Conservation (phyloP, 2,329 filamentous ascomycete species). For the Trichophyton equinum region DNA sequence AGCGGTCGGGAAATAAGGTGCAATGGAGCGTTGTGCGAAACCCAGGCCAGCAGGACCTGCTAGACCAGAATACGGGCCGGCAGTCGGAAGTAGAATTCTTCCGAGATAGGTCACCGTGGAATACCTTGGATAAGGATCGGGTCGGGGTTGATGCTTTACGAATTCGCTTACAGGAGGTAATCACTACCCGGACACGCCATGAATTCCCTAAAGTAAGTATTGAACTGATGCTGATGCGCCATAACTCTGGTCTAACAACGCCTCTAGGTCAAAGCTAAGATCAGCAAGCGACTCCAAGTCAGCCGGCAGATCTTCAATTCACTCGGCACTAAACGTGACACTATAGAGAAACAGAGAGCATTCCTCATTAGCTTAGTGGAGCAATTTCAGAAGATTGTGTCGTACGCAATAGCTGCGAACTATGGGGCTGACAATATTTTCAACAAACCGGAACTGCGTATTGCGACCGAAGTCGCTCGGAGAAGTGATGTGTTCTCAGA, state of each 20-base stretch:
- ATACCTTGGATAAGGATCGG: constrained; percentile 22
- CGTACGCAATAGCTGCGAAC: constrained; percentile 14
- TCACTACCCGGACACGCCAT: constrained; percentile 30
- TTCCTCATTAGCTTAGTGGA: constrained; percentile 27
- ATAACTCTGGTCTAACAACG: constrained; percentile 6
- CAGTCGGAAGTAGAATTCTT: constrained; percentile 27
- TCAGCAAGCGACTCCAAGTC: constrained; percentile 21
- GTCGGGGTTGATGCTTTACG: constrained; percentile 33
- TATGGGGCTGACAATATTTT: constrained; percentile 28
- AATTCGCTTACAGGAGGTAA: constrained; percentile 30
- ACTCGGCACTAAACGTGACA: constrained; percentile 27
- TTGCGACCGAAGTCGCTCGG: constrained; percentile 25
- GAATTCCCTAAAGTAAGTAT: constrained; percentile 31
- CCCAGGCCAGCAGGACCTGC: constrained; percentile 20
- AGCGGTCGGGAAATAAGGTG: constrained; percentile 15
- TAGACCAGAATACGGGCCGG: constrained; percentile 16
- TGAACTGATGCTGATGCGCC: neutral
- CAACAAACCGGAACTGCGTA: constrained; percentile 19
- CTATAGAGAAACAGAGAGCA: constrained; percentile 24
- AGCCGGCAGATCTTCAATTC: constrained; percentile 18
- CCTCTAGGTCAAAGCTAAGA: constrained; percentile 27
- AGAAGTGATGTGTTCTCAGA: constrained; percentile 17
- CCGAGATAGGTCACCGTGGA: constrained; percentile 25
- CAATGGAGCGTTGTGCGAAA: constrained; percentile 26
- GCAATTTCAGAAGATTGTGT: neutral